Conservation (phyloP, 1,284 basidiomycete genomes). For the Schizophyllum amplum region DNA sequence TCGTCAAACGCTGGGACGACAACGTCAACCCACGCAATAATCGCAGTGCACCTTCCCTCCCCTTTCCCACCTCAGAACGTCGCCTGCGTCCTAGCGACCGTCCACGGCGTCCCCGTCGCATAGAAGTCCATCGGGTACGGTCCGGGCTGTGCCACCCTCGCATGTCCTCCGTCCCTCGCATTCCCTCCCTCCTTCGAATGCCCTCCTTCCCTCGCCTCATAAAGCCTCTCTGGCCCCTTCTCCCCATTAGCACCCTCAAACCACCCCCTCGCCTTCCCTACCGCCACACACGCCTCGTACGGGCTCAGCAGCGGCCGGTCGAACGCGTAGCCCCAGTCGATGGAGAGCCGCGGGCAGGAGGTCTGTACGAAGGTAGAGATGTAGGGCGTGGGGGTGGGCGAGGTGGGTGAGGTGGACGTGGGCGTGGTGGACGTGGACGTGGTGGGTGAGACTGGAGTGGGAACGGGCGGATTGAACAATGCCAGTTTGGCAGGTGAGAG, state of each 20-base stretch:
- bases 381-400: slow-evolving; percentile 26
- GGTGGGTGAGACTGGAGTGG: no score
- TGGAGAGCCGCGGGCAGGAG: slow-evolving; percentile 90
- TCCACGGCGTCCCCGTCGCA: slow-evolving; percentile 70
- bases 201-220: slow-evolving; percentile 14
- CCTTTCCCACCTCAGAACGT: slow-evolving; percentile 18
- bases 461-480: slow-evolving; percentile 71
- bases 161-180: neutral
- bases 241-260: slow-evolving; percentile 24
- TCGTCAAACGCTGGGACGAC: no score
- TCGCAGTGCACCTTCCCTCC: no score
- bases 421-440: no score
- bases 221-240: slow-evolving; percentile 11
- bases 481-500: slow-evolving; percentile 90
- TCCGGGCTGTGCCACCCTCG: slow-evolving; percentile 17
- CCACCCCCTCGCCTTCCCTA: slow-evolving; percentile 69
- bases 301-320: slow-evolving; percentile 84
- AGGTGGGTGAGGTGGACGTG: no score
- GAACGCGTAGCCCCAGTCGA: slow-evolving; percentile 99
- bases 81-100: slow-evolving; percentile 40
- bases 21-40: no score
- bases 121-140: slow-evolving; percentile 98
- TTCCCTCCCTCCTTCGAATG: slow-evolving; percentile 13
- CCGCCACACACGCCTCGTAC: slow-evolving; percentile 88
- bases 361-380: slow-evolving; percentile 92